phyloP scores from a whole-genome alignment of 2,329 filamentous ascomycete genomes.

The Botryosphaeria agaves region DNA sequence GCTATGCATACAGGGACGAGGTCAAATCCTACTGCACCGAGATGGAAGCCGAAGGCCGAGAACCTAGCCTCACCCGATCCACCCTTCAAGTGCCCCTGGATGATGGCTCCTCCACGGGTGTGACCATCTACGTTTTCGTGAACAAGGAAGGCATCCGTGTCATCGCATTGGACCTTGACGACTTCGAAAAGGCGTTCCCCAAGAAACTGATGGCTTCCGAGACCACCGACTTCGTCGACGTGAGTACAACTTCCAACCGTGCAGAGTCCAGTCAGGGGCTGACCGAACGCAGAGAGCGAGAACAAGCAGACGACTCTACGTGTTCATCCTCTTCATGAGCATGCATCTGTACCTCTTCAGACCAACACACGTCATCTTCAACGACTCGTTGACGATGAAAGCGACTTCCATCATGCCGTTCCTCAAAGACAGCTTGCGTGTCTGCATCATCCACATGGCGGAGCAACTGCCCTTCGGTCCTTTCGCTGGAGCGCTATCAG shows the following conservation, averaged over 20 bases:
- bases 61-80: not conserved
- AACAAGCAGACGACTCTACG: not conserved
- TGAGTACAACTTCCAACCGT: not conserved
- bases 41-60: not conserved
- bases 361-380: slow-evolving; percentile 1
- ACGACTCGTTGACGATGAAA: not conserved
- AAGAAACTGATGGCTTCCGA: not conserved
- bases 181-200: not conserved
- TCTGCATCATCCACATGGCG: not conserved
- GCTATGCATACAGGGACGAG: not conserved
- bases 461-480: slow-evolving; percentile 2
- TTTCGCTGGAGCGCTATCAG: slow-evolving; percentile 4
- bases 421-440: not conserved
- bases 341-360: not conserved
- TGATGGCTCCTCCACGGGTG: not conserved
- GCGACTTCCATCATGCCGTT: not conserved
- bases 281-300: not conserved
- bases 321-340: not conserved
- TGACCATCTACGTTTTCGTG: not conserved
- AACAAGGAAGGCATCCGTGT: not conserved
- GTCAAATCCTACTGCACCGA: not conserved
- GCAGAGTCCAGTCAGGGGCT: no score
- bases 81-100: not conserved
- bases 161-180: not conserved
- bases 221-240: not conserved